These are phyloP conservation scores for Trichophyton mentagrophytes DNA, from an alignment of 2,329 filamentous ascomycete species.

Conservation along the genomic window DNA sequence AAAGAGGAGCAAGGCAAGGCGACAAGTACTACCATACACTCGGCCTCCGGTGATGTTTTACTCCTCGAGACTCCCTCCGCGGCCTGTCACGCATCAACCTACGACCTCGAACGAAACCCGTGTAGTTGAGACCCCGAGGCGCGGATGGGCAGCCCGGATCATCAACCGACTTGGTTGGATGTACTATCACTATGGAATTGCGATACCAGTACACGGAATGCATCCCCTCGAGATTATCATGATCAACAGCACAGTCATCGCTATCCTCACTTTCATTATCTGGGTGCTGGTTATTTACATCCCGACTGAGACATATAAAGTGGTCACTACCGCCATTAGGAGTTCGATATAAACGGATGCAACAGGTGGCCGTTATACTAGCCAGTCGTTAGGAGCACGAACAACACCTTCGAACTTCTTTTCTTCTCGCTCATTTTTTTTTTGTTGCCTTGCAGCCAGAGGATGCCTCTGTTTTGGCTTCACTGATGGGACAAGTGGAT, in stretches of 20 bases:
- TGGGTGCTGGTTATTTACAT: background rate
- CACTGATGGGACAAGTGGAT: background rate
- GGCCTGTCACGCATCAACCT: background rate
- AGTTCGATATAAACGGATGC: background rate
- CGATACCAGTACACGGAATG: slow-evolving; percentile 1
- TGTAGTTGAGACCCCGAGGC: too few relatives aligned
- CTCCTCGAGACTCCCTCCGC: background rate
- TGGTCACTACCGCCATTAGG: too few relatives aligned
- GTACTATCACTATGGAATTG: slow-evolving; percentile 2
- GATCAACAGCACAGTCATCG: background rate
- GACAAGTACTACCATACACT: background rate
- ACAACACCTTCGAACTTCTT: background rate
- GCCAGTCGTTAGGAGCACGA: background rate
- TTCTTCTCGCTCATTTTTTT: background rate
- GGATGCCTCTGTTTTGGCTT: background rate
- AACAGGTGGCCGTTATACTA: background rate
- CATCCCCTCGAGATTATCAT: background rate
- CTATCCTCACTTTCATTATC: background rate
- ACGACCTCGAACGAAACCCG: too few relatives aligned
- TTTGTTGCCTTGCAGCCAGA: background rate
- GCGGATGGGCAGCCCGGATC: background rate
- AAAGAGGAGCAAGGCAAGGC: background rate
- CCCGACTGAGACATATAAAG: background rate
- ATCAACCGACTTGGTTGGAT: background rate
- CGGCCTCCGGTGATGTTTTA: background rate